Percentiles rank a stretch among this genome's conserved stretches.
phyloP scores from a whole-genome alignment of 1,284 basidiomycete species.

The Phlebopus sp. region DNA sequence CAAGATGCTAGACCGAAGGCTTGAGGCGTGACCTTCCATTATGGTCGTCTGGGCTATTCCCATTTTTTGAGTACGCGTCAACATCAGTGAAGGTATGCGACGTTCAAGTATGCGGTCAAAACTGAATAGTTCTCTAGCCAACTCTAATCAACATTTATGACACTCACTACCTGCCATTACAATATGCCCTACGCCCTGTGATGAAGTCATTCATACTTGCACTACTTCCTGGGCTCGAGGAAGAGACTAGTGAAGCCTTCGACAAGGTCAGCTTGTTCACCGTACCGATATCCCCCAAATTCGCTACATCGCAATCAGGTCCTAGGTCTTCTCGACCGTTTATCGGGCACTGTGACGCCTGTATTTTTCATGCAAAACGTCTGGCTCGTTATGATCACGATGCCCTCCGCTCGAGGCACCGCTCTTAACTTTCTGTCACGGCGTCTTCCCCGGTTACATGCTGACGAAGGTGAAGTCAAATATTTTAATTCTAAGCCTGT shows the following conservation, averaged over 20 bases:
- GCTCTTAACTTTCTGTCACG: conserved; percentile 86
- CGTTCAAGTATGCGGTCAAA: too few relatives aligned
- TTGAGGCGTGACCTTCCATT: conserved; percentile 84
- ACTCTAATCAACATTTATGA: conserved; percentile 86
- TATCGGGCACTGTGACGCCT: conserved; percentile 79
- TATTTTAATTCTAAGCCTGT: conserved; percentile 1
- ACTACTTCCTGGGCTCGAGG: conserved; percentile 90
- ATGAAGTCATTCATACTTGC: conserved; percentile 95
- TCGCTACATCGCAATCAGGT: conserved; percentile 50
- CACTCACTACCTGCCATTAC: conserved; percentile 86
- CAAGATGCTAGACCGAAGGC: conserved; percentile 69
- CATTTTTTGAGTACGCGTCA: conserved; percentile 97
- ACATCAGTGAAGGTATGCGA: conserved; percentile 82
- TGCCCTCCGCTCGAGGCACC: conserved; percentile 82
- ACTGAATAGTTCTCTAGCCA: conserved; percentile 47
- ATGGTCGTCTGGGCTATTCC: conserved; percentile 96
- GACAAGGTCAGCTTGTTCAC: conserved; percentile 66
- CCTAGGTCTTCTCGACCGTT: conserved; percentile 74
- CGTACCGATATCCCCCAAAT: not conserved
- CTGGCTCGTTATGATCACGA: conserved; percentile 91
- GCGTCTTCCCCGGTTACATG: conserved; percentile 67
- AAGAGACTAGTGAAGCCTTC: conserved; percentile 95
- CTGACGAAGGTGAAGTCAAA: conserved; percentile 58
- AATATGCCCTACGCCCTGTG: conserved; percentile 78
- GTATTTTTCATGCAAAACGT: conserved; percentile 95